Evolutionary conservation across 2,329 filamentous ascomycete genomes (phyloP), one percentile per base, ranked within the genome.

Genomic region (Fusarium tuaranense): DNA sequence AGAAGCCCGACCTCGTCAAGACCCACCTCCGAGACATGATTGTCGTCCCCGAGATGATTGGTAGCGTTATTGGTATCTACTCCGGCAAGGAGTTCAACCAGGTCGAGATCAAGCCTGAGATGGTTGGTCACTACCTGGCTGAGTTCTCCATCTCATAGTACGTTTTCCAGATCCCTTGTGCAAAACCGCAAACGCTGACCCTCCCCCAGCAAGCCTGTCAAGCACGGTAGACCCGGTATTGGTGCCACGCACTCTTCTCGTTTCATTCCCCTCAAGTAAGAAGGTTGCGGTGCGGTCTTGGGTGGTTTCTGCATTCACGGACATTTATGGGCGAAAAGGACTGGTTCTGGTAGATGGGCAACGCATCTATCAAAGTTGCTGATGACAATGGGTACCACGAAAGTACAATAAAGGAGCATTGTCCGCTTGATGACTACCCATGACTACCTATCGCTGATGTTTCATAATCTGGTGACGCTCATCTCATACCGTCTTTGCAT

Each of bases 51-150:
- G 97, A 99, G 92, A 98, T 99, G 97, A 99, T 99, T 86, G 97
- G 97, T 83, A 94, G 91, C 88, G 96, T 99, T 83, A 94, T 99
- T 83, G 97, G 95, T 86, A 97, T 99, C 91, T 99, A 99, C 94
- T 98, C 95, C 80, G 97, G 97, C 86, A 99, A 99, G 93, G 95
- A 98, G 89, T 99, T 99, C 94, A 99, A 99, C 93, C 96, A 98
- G 92, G 95, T 99, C 83, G 97, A 99, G 89, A 97, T 99, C 90
- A 98, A 98, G 93, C 97, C 97, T 82, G 97, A 99, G 92, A 99
- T 99, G 97, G 97, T 99, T 88, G 97, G 97, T 87, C 96, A 98
- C 91, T 98, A 98, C 92, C 91, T 99, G 80, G 97, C 91, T 84
- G 97, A 99, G 90, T 99, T 99, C 92, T 98, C 95, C 81, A 99